Evolutionary conservation across 2,329 filamentous ascomycete genomes (phyloP).

Genomic region (Xenosphaeropsis pyriputrescens): DNA sequence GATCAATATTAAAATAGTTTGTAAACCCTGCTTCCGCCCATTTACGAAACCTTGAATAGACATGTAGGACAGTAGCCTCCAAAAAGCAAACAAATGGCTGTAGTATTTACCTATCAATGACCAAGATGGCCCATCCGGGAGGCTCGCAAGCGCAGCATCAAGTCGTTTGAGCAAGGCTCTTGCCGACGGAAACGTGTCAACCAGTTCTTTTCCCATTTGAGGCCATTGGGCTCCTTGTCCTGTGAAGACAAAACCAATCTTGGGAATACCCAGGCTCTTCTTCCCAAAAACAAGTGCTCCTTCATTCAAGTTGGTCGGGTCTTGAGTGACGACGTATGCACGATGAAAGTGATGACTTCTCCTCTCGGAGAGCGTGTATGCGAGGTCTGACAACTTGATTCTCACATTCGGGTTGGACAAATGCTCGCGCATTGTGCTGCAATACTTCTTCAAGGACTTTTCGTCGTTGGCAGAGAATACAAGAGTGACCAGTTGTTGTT

Average conservation of each 20-base stretch:
- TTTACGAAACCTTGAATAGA: too few species aligned
- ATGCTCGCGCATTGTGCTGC: constrained; percentile 9
- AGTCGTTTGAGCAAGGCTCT: neutral
- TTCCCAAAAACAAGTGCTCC: neutral
- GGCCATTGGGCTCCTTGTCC: constrained; percentile 16
- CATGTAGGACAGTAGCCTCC: too few species aligned
- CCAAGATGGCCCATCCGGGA: neutral
- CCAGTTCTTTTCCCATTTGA: constrained; percentile 12
- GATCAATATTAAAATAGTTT: too few species aligned
- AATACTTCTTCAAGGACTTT: constrained; percentile 11
- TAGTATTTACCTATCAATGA: too few species aligned
- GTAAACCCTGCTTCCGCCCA: too few species aligned
- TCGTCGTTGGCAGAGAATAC: constrained; percentile 11
- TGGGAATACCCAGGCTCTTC: neutral
- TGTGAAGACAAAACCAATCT: constrained; percentile 15
- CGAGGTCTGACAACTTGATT: constrained; percentile 6
- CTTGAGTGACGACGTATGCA: constrained; percentile 6
- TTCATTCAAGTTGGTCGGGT: neutral
- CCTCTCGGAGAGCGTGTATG: constrained; percentile 11
- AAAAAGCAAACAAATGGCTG: too few species aligned
- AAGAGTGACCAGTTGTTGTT: constrained; percentile 4
- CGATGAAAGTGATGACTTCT: constrained; percentile 9
- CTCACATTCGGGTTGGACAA: constrained; percentile 6
- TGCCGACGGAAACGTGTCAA: constrained; percentile 4
- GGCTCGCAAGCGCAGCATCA: neutral